Percentiles rank a stretch among this genome's conserved stretches.
Evolutionary conservation across 371 early-diverging fungal genomes (phyloP).

Genomic region (Circinella minor): DNA sequence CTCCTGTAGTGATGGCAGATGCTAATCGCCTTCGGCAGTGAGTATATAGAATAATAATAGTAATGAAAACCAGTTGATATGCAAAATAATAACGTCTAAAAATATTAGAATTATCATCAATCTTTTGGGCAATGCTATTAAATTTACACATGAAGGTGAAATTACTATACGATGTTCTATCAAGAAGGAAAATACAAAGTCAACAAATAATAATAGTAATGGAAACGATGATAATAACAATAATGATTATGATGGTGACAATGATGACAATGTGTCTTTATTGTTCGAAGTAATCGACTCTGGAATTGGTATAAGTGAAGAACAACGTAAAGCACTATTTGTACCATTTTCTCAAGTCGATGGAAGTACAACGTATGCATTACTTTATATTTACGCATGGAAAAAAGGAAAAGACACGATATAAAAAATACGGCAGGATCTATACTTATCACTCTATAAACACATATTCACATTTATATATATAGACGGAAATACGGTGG

Average conservation of each 20-base stretch:
- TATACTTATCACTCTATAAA: no score
- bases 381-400: not conserved
- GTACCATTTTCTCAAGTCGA: constrained; percentile 65
- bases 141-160: constrained; percentile 64
- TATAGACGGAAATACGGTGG: constrained; percentile 63
- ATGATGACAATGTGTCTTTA: constrained; percentile 21
- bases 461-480: not conserved
- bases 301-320: constrained; percentile 61
- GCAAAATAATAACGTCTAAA: constrained; percentile 8
- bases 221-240: not conserved
- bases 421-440: no score
- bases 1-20: constrained; percentile 52
- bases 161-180: constrained; percentile 49
- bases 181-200: constrained; percentile 23
- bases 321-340: constrained; percentile 60
- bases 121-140: constrained; percentile 47
- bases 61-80: no score
- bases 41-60: constrained; percentile 12
- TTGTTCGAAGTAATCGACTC: constrained; percentile 53
- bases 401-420: not conserved
- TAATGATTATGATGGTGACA: not conserved
- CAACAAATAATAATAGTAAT: not conserved
- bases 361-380: constrained; percentile 56
- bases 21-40: constrained; percentile 47
- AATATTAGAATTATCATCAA: constrained; percentile 40